Conservation (phyloP, 176 grass and related monocot genomes). For the Dendrocalamus sinicus region DNA sequence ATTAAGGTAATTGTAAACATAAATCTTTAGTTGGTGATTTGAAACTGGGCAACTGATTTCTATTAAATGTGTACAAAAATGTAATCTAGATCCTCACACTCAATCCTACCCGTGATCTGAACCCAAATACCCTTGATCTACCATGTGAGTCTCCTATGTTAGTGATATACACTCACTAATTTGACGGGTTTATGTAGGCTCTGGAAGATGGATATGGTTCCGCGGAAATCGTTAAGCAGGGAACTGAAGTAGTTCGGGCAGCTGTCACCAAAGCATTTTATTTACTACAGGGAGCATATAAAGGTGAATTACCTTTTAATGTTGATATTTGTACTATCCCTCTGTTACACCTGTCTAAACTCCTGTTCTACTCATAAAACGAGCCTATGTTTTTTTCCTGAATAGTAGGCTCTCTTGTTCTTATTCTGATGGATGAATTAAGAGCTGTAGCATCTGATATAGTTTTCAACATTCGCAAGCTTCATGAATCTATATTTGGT, state of each 20-base stretch:
- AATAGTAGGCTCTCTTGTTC: neutral
- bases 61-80: neutral
- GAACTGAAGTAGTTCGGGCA: constrained; percentile 66
- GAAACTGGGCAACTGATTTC: constrained; percentile 1
- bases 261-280: constrained; percentile 74
- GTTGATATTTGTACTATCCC: neutral
- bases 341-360: neutral
- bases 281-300: constrained; percentile 65
- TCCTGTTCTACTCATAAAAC: no score
- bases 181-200: constrained; percentile 48
- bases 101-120: neutral
- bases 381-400: neutral
- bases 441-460: neutral
- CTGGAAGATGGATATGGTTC: constrained; percentile 73
- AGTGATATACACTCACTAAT: neutral
- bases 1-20: constrained; percentile 67
- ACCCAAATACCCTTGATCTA: neutral
- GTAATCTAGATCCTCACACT: neutral
- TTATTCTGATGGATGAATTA: neutral
- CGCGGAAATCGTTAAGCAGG: constrained; percentile 62
- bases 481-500: neutral
- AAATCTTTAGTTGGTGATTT: constrained; percentile 29
- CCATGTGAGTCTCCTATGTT: neutral
- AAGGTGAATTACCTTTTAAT: constrained; percentile 46
- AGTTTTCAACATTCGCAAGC: neutral